These are phyloP conservation scores for Caulochytrium protostelioides DNA, from an alignment of 371 early-diverging fungal species.

Conservation along the genomic window DNA sequence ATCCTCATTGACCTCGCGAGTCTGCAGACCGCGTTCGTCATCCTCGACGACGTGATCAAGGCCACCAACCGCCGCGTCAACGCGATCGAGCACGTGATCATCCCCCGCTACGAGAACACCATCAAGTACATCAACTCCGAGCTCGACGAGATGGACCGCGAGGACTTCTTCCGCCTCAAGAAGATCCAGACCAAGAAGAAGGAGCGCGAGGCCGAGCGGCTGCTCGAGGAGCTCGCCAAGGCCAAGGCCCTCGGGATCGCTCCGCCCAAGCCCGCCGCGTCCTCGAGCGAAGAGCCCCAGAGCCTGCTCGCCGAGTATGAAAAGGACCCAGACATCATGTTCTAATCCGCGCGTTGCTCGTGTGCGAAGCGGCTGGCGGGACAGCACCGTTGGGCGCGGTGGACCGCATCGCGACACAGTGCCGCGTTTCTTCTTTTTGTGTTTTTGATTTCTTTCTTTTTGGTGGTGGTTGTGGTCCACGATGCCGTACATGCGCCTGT, in stretches of 20 bases:
- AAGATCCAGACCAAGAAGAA: constrained; percentile 96
- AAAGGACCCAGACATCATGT: constrained; percentile 26
- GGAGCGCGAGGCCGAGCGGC: constrained; percentile 40
- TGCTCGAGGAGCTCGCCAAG: neutral
- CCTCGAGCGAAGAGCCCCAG: neutral
- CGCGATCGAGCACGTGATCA: constrained; percentile 97
- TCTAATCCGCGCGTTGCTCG: no score
- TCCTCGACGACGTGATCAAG: constrained; percentile 96
- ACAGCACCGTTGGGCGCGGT: no score
- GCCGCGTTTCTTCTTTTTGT: no score
- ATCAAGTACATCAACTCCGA: constrained; percentile 92
- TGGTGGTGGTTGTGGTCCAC: no score
- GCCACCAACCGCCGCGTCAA: constrained; percentile 98
- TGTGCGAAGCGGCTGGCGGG: no score
- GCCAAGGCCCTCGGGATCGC: neutral
- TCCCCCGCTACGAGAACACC: constrained; percentile 96
- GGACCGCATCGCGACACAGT: no score
- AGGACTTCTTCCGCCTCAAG: constrained; percentile 97
- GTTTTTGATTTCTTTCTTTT: no score
- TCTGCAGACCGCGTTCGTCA: constrained; percentile 78
- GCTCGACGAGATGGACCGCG: constrained; percentile 98
- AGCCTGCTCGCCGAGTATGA: constrained; percentile 18
- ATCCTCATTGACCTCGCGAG: constrained; percentile 89
- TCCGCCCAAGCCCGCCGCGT: neutral
- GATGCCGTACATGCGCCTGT: no score